Evolutionary conservation across 768 basidiomycete genomes (phyloP), one percentile per base, ranked within the genome.

Genomic region (Macrocybe gigantea): DNA sequence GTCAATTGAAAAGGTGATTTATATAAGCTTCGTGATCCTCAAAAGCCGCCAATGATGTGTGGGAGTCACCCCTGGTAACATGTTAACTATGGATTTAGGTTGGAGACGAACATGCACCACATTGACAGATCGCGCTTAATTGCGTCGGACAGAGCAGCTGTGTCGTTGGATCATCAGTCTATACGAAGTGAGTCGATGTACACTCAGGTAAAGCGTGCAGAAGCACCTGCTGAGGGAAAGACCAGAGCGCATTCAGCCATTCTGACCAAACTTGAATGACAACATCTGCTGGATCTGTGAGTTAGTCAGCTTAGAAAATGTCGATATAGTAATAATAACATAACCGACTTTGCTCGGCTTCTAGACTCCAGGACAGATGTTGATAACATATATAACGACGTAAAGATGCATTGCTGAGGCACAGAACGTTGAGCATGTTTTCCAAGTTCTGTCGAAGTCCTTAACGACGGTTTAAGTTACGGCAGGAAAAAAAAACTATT

Each of bases 161-260:
- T 22, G 22, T 22, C 22, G 22, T 22, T 4, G 22, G 22, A 22
- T 22, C 22, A 22, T 22, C 22, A 22, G 22, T 22, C 22, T 22
- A 22, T 4, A 22, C 22, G 22, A 22, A 22, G 22, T 22, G 2
- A 22, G 22, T 22, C 22, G 11, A 49, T 30, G n/a, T 14, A 40
- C 36, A 15, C n/a, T 30, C 38, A n/a, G 29, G 1, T 5, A 47
- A 30, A 31, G n/a, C 37, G 22, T 10, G 30, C 39, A 47, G 33
- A 39, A 30, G 1, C 50, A 38, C 54, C 49, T 11, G 41, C 35
- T 30, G 46, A 42, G 12, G 51, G 46, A 15, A 53, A 42, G 59
- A 60, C 81, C 81, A 85, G 3, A 83, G 42, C 4, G 68, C 64
- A 49, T 71, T 68, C 1, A 84, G 61, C 80, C 81, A 81, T 49